A percentile compares a stretch with the other conserved stretches of the same genome.
Conservation (phyloP, 176 grass and related monocot species). For the Oryza glumipatula region DNA sequence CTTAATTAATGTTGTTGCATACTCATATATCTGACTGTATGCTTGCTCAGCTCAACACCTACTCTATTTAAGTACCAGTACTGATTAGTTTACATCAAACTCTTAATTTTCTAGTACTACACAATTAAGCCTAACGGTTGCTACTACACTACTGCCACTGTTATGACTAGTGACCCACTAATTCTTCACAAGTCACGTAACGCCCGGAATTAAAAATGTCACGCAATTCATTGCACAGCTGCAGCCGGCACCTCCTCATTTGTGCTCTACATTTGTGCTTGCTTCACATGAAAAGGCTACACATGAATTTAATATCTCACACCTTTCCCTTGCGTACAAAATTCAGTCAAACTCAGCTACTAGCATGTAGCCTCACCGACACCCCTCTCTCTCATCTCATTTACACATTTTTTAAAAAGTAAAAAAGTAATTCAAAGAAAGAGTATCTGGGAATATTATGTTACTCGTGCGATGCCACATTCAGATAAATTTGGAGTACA, state of each 20-base stretch:
- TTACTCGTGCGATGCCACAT: slow-evolving; percentile 16
- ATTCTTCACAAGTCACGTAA: slow-evolving; percentile 4
- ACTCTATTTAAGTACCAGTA: background rate
- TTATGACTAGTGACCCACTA: background rate
- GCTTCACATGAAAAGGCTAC: slow-evolving; percentile 26
- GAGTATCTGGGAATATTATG: slow-evolving; percentile 20
- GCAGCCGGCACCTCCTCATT: background rate
- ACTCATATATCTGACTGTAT: too few relatives aligned
- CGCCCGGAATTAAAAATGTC: background rate
- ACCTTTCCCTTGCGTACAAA: background rate
- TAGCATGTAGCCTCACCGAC: slow-evolving; percentile 28
- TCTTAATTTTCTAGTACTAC: background rate
- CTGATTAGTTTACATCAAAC: background rate
- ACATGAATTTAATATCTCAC: background rate
- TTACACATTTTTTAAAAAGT: background rate
- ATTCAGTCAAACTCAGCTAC: slow-evolving; percentile 25
- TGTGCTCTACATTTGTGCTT: slow-evolving; percentile 4
- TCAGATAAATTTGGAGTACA: slow-evolving; percentile 34
- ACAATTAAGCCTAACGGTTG: background rate
- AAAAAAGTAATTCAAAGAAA: background rate
- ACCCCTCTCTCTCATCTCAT: background rate
- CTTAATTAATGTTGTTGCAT: too few relatives aligned
- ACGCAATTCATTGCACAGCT: background rate
- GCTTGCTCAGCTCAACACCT: background rate
- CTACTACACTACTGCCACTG: background rate